Conservation (phyloP, 2,329 filamentous ascomycete species). For the Tolypocladium amazonense region DNA sequence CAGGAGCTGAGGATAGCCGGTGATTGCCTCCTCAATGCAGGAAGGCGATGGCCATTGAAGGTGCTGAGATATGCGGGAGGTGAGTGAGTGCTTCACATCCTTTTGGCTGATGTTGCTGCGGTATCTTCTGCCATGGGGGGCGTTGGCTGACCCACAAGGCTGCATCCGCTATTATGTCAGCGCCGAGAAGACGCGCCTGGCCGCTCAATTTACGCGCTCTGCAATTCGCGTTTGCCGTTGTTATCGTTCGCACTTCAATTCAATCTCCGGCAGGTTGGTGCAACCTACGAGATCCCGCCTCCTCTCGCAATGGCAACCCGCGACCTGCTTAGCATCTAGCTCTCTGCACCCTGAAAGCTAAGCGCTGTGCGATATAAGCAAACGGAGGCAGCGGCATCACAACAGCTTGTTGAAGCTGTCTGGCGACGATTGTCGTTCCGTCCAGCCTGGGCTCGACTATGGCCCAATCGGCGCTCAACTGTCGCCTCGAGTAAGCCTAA, state of each 20-base stretch:
- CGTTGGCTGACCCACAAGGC: not conserved
- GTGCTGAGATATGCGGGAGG: not conserved
- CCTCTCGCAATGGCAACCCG: not conserved
- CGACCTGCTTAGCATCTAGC: not conserved
- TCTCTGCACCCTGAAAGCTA: not conserved
- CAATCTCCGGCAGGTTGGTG: not conserved
- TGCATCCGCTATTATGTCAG: not conserved
- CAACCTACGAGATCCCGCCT: not conserved
- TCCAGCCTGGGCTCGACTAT: conserved; percentile 7
- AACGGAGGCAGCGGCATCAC: not conserved
- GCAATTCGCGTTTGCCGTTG: not conserved
- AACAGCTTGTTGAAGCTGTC: not conserved
- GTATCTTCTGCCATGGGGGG: not conserved
- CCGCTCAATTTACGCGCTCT: not conserved
- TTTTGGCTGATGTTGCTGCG: not conserved
- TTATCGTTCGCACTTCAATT: not conserved
- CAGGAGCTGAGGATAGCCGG: not conserved
- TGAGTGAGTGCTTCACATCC: not conserved
- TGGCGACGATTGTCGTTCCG: not conserved
- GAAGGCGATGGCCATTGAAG: not conserved
- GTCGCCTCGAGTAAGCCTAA: conserved; percentile 16
- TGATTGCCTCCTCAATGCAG: not conserved
- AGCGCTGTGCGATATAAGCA: not conserved
- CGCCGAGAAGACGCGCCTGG: not conserved
- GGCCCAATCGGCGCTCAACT: conserved; percentile 19